Conservation (phyloP, 106 monocot genomes). For the Apostasia ramifera region DNA sequence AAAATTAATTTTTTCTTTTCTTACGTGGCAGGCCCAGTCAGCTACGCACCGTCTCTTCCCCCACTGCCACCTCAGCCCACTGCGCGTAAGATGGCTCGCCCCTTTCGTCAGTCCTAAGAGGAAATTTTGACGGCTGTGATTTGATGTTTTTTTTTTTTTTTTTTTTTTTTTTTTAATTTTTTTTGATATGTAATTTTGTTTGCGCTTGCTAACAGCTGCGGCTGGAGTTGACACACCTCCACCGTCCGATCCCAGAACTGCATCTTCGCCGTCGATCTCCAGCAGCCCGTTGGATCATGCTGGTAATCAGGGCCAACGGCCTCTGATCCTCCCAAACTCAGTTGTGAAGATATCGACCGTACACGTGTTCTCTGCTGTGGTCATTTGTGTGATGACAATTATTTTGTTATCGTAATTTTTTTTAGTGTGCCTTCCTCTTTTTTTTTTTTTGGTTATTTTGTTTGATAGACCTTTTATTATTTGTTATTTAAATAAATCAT, state of each 20-base stretch:
- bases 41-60: conserved; percentile 4
- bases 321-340: conserved; percentile 39
- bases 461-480: no score
- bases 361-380: neutral
- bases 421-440: no score
- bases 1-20: neutral
- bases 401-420: no score
- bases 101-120: neutral
- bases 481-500: no score
- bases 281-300: neutral
- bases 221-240: conserved; percentile 6
- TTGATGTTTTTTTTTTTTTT: neutral
- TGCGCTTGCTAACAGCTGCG: neutral
- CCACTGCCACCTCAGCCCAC: conserved; percentile 5
- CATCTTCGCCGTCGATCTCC: conserved; percentile 14
- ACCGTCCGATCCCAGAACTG: neutral
- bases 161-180: neutral
- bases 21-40: conserved; percentile 8
- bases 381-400: no score
- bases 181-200: neutral
- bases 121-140: neutral
- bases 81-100: neutral
- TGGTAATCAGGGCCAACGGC: conserved; percentile 22
- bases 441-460: no score
- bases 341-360: conserved; percentile 19